Evolutionary conservation across 257 asterid species (phyloP).

Genomic region (Lantana camara): DNA sequence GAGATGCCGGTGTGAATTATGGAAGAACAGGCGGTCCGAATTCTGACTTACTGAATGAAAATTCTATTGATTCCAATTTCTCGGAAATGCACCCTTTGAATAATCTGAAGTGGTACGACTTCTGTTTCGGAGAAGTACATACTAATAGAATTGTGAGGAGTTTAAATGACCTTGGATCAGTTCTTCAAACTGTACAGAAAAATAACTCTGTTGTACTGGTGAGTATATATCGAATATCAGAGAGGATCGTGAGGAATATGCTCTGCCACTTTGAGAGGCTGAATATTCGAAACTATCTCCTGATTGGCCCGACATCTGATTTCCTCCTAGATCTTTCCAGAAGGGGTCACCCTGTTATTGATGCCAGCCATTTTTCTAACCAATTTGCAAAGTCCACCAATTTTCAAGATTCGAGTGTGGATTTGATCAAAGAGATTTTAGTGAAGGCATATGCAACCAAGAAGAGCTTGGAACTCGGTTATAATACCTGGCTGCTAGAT

Average conservation of each 20-base stretch:
- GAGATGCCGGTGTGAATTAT: conserved; percentile 93
- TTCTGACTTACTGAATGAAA: conserved; percentile 68
- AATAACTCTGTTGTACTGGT: conserved; percentile 53
- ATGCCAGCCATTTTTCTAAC: conserved; percentile 49
- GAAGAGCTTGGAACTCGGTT: conserved; percentile 68
- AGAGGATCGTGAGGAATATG: conserved; percentile 58
- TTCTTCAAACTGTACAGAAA: conserved; percentile 60
- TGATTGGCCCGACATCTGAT: conserved; percentile 59
- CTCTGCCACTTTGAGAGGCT: conserved; percentile 82
- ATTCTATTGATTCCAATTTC: conserved; percentile 43
- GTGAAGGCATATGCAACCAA: conserved; percentile 55
- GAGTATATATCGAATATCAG: conserved; percentile 56
- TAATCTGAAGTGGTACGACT: conserved; percentile 82
- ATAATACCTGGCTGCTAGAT: conserved; percentile 58
- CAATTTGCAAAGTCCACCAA: conserved; percentile 42
- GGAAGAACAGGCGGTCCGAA: conserved; percentile 91
- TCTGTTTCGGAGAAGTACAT: conserved; percentile 71
- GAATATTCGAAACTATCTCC: conserved; percentile 63
- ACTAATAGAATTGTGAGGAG: conserved; percentile 55
- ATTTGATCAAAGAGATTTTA: conserved; percentile 49
- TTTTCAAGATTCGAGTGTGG: conserved; percentile 47
- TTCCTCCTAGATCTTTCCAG: conserved; percentile 79
- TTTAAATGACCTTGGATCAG: conserved; percentile 50
- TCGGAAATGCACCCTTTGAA: conserved; percentile 61
- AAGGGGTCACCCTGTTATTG: conserved; percentile 78